phyloP scores from a whole-genome alignment of 139 green algal genomes.

The Picochlorum sp. region DNA sequence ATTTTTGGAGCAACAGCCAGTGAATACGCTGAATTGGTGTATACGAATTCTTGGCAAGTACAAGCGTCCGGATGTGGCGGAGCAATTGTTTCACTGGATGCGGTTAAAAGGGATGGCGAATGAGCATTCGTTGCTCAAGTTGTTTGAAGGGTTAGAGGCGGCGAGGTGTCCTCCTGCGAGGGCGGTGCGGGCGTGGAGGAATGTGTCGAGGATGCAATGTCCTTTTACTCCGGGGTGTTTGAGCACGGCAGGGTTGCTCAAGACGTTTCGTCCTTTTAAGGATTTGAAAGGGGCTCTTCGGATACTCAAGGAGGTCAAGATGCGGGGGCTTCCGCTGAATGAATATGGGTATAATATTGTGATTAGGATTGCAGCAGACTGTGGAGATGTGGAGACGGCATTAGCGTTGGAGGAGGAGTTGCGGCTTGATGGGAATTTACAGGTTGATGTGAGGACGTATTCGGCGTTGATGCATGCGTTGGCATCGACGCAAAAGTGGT shows the following conservation, averaged over 20 bases:
- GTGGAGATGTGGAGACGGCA: slow-evolving; percentile 11
- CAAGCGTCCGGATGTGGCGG: slow-evolving; percentile 6
- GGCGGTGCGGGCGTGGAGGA: slow-evolving; percentile 23
- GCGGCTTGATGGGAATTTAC: background rate
- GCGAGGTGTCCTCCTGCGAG: background rate
- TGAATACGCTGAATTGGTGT: slow-evolving; percentile 27
- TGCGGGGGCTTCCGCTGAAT: background rate
- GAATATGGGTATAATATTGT: slow-evolving; percentile 27
- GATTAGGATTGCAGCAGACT: slow-evolving; percentile 20
- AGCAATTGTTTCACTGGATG: slow-evolving; percentile 36
- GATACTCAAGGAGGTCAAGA: slow-evolving; percentile 9
- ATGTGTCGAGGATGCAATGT: background rate
- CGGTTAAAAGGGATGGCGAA: slow-evolving; percentile 13
- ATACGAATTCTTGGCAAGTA: slow-evolving; percentile 24
- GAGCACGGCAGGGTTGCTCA: slow-evolving; percentile 17
- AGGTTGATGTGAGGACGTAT: slow-evolving; percentile 19
- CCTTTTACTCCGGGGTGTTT: background rate
- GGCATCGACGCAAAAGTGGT: background rate
- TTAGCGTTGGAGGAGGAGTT: slow-evolving; percentile 4
- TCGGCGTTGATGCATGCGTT: slow-evolving; percentile 15
- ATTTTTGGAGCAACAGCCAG: slow-evolving; percentile 8
- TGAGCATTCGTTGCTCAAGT: slow-evolving; percentile 23
- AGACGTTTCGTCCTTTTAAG: slow-evolving; percentile 9
- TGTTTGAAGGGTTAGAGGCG: slow-evolving; percentile 21
- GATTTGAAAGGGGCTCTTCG: slow-evolving; percentile 10